Evolutionary conservation across 495 filamentous ascomycete species (phyloP).

Genomic region (Penicillium cataractarum): DNA sequence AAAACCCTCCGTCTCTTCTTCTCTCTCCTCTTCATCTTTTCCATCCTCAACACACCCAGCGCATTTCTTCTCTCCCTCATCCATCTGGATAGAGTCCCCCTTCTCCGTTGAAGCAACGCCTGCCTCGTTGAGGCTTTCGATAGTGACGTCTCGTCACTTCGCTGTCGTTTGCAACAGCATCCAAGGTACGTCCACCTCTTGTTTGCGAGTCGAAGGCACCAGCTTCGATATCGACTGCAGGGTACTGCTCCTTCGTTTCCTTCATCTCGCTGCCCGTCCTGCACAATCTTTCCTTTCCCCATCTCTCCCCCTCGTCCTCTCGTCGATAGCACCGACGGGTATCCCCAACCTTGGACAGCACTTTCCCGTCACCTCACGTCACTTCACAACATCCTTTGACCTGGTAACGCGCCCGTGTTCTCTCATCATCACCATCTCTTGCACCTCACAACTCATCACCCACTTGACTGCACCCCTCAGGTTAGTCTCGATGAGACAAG

Average conservation of each 20-base stretch:
- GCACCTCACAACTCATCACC: background rate
- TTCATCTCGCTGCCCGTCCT: background rate
- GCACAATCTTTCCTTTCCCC: background rate
- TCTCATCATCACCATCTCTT: background rate
- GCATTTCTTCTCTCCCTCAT: background rate
- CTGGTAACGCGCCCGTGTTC: background rate
- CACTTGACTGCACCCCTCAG: background rate
- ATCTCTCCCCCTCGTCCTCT: background rate
- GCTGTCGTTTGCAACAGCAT: background rate
- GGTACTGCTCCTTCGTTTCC: background rate
- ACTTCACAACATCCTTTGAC: background rate
- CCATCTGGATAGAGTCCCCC: background rate
- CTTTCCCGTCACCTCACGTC: background rate
- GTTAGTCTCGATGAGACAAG: background rate
- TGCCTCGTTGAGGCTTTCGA: background rate
- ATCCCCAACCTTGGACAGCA: background rate
- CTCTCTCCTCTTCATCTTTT: background rate
- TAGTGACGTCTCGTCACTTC: background rate
- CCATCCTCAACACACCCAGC: background rate
- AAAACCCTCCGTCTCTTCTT: background rate
- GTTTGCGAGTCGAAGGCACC: background rate
- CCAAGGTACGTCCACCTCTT: background rate
- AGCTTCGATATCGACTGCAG: conserved; percentile 1
- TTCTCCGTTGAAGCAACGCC: background rate
- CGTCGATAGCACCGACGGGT: background rate